Base-by-base conservation (phyloP, 257 asterid species). In the Rhazya stricta region DNA sequence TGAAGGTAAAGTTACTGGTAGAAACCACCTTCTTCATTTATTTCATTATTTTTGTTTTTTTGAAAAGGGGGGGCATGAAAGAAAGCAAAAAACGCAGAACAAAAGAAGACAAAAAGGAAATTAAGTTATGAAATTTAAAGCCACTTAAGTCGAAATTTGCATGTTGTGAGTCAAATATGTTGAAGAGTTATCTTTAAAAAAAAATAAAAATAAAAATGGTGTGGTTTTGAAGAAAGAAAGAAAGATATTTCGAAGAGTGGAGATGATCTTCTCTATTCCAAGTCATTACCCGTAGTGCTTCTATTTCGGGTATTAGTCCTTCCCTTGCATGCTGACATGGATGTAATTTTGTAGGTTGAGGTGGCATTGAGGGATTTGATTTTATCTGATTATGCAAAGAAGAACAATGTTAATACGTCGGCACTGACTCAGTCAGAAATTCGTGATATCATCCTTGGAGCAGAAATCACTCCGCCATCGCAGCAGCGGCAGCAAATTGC, bases 401-500 rank as follows among this genome's bases (percentile, higher is more conserved):
- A 95, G 97, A 95, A 95, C 86, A 95, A 95, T 67, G 99, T 95
- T 53, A 95, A 93, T 84, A 95, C 99, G 25, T 91, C 98, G 0
- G 99, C 99, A 13, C 82, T 95, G 25, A 95, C 99, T 16, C 96
- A 89, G 67, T 95, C 99, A 29, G 98, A 95, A 89, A 91, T 92
- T 68, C 99, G 99, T 80, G 99, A 95, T 82, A 95, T 92, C 51
- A 95, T 95, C 71, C 99, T 95, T 58, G 99, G 99, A 53, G 99
- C 99, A 78, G 98, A 92, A 81, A 95, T 95, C 34, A 95, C 99
- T 29, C 99, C 99, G 5, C 99, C 99, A 21, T 95, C 99, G 9
- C 99, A 92, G 78, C 99, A 95, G 85, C 85, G 99, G 21, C 98
- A 92, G 65, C 98, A 92, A 74, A 92, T 95, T 82, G 99, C 99